phyloP scores from a whole-genome alignment of 306 rosid species.

The Acmispon strigosus region DNA sequence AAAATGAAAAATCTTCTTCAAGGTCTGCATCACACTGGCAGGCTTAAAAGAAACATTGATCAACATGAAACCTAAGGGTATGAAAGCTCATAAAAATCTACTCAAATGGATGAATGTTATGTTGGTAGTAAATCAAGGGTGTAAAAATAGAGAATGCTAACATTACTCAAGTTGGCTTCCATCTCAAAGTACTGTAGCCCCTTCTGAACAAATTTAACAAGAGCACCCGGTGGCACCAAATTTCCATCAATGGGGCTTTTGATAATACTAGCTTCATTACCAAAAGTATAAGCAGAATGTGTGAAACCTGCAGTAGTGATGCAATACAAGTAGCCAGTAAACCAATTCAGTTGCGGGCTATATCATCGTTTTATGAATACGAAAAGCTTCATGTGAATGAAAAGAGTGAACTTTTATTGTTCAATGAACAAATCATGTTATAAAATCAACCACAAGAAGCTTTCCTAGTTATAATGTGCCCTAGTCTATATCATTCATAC shows the following conservation, averaged over 20 bases:
- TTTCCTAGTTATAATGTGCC: not conserved
- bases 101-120: constrained; percentile 30
- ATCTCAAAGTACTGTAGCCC: constrained; percentile 96
- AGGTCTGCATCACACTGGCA: constrained; percentile 86
- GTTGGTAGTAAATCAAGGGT: constrained; percentile 3
- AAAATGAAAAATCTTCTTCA: constrained; percentile 93
- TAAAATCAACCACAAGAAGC: not conserved
- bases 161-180: constrained; percentile 98
- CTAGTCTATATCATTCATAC: not conserved
- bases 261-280: constrained; percentile 89
- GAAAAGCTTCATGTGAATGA: not conserved
- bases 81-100: constrained; percentile 8
- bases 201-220: constrained; percentile 81
- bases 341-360: constrained; percentile 10
- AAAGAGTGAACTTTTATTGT: not conserved
- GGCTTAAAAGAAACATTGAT: constrained; percentile 62
- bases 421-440: not conserved
- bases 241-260: constrained; percentile 82
- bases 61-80: constrained; percentile 40
- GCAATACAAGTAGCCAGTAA: constrained; percentile 8
- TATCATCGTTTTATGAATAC: not conserved
- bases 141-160: constrained; percentile 43
- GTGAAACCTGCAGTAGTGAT: constrained; percentile 63
- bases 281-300: constrained; percentile 90
- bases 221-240: constrained; percentile 85